Base-by-base conservation (phyloP, 73 alveolate genomes). In the Diophrys appendiculata region DNA sequence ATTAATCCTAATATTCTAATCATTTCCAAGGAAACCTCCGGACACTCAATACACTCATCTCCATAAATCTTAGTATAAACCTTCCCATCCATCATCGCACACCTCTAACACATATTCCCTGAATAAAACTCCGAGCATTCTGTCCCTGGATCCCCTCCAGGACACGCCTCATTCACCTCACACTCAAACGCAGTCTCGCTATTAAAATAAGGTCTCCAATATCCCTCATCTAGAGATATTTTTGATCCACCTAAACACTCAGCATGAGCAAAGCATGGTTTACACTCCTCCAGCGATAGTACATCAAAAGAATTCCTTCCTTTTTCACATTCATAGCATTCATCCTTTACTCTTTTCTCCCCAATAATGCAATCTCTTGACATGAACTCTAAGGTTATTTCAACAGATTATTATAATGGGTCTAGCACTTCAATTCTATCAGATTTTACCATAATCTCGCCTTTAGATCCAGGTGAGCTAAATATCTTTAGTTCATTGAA, bases 331-430 rank as follows among this genome's bases (percentile, higher is more conserved):
- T 30, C 31, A 30, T 64, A 33, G 64, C 78, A 70, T n/a, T 29
- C 18, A 24, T 70, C 30, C 3, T 31, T 71, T n/a, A 35, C n/a
- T 33, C 18, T 33, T 1, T 23, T 29, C 28, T 70, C 78, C 2
- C 78, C 78, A 2, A 67, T 64, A 13, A 33, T 70, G 18, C 78
- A 70, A 70, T 23, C 31, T 33, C 78, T 70, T 70, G 34, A 70
- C 31, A 24, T 70, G 31, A 26, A 67, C 76, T 29, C 23, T 67
- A 2, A 67, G 29, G 53, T 67, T 24, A 26, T 67, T 67, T 1
- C 22, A 11, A 43, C 76, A 24, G 26, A 67, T 31, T 26, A 29
- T 54, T 67, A 28, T 14, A 3, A 1, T 24, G 30, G 26, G 55
- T 11, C 53, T 54, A 43, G 23, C 30, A 67, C 53, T 26, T 28